These are phyloP conservation scores for Eucalyptus erythrocorys DNA, from an alignment of 345 rosid genomes.

Conservation along the genomic window DNA sequence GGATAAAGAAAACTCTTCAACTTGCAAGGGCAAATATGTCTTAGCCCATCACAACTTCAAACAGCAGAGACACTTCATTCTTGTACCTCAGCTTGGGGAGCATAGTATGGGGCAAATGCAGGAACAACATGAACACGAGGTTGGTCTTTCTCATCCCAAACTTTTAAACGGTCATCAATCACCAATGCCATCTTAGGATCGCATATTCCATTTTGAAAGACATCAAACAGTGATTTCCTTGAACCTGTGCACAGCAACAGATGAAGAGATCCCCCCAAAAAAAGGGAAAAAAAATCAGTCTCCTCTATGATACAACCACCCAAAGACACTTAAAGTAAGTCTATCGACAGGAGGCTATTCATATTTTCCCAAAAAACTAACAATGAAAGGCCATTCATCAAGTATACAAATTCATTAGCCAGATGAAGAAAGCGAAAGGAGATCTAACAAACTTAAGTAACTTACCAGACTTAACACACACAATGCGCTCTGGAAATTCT, in stretches of 20 bases:
- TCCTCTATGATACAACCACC: background rate
- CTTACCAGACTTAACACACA: slow-evolving; percentile 94
- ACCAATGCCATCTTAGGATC: slow-evolving; percentile 97
- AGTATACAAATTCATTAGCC: background rate
- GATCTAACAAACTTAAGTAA: background rate
- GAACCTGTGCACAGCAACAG: slow-evolving; percentile 27
- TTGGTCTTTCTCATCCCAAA: slow-evolving; percentile 99
- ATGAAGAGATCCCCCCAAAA: background rate
- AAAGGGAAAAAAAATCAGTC: background rate
- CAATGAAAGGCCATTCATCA: background rate
- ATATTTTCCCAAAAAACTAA: background rate
- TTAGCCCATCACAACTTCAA: slow-evolving; percentile 2
- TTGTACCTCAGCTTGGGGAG: slow-evolving; percentile 97
- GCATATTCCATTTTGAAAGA: slow-evolving; percentile 81
- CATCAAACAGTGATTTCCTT: slow-evolving; percentile 79
- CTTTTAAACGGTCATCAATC: slow-evolving; percentile 94
- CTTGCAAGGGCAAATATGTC: background rate
- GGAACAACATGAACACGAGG: slow-evolving; percentile 97
- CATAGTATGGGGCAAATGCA: slow-evolving; percentile 93
- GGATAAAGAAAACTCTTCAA: background rate
- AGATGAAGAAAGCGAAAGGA: background rate
- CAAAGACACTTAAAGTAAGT: background rate
- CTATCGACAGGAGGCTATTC: background rate
- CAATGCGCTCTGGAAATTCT: slow-evolving; percentile 74
- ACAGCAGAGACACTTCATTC: slow-evolving; percentile 1